phyloP scores from a whole-genome alignment of 1,284 basidiomycete genomes.

The Ganoderma boninense region DNA sequence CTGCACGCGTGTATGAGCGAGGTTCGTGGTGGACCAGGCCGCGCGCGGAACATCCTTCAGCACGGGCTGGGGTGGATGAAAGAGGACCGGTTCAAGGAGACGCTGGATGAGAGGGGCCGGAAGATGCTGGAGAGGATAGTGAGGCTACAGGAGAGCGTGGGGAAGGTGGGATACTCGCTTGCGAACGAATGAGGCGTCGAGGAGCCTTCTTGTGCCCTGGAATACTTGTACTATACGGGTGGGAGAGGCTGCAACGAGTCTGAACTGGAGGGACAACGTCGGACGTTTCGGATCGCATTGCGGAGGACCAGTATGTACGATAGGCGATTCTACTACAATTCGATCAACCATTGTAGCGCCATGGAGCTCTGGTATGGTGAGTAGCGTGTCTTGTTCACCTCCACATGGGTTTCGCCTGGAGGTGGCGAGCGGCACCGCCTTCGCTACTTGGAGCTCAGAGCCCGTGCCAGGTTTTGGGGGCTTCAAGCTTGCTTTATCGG shows the following conservation, averaged over 20 bases:
- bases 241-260: background rate
- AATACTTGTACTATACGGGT: background rate
- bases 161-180: slow-evolving; percentile 63
- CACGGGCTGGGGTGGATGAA: slow-evolving; percentile 83
- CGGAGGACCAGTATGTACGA: background rate
- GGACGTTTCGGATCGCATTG: background rate
- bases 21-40: slow-evolving; percentile 64
- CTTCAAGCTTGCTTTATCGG: too few relatives aligned
- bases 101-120: slow-evolving; percentile 56
- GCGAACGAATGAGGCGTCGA: slow-evolving; percentile 23
- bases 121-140: slow-evolving; percentile 72
- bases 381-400: too few relatives aligned
- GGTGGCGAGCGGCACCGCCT: too few relatives aligned
- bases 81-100: slow-evolving; percentile 58
- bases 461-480: too few relatives aligned
- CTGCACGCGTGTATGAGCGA: slow-evolving; percentile 81
- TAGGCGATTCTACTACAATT: background rate
- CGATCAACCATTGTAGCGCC: background rate
- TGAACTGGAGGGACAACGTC: background rate
- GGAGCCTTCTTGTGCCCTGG: background rate
- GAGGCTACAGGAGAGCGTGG: slow-evolving; percentile 59
- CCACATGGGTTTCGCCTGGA: too few relatives aligned
- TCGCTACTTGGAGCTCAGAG: too few relatives aligned
- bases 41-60: slow-evolving; percentile 84
- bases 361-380: too few relatives aligned